Base-by-base conservation (phyloP, 345 rosid species). In the Adansonia digitata region DNA sequence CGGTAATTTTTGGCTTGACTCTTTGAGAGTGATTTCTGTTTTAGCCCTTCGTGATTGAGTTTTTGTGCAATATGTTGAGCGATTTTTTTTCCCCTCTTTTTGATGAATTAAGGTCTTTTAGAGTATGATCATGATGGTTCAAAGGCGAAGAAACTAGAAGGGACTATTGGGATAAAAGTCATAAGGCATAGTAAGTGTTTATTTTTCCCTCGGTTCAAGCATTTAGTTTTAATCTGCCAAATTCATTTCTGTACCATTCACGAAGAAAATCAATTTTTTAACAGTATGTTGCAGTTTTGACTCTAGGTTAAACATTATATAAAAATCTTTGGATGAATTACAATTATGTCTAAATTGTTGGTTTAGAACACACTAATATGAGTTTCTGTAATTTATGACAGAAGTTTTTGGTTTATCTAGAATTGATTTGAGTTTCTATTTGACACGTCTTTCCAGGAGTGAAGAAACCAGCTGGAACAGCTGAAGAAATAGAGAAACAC, bases 381-480 rank as follows among this genome's bases (percentile, higher is more conserved):
- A 61, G 39, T 61, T 31, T 57, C 17, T 60, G 22, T 64, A 40
- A 39, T 46, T 77, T 39, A 48, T 69, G 52, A 15, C 22, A 24
- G 14, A 49, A 22, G 46, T 45, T 51, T 14, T 65, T 72, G 22
- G 27, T 27, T 72, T 63, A 48, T 61, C 65, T 20, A 61, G 61
- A 27, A 37, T 60, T 79, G 70, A 81, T 76, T 35, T 40, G 49
- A 39, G 22, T 35, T 51, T 75, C 24, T 10, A 39, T 66, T 22
- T 67, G 51, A 57, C 73, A 17, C 52, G 48, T 35, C 64, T 45
- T 49, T 34, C 4, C 55, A 95, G 99, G 81, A 81, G 85, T 89
- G 73, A 95, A 93, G 89, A 95, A 93, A 86, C 99, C 99, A 20
- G 94, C 94, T 10, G 99, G 99, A 55, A 84, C 89, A 26, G 93